Base-by-base conservation (phyloP, 164 flowering plant genomes). In the Nelumbo lutea region DNA sequence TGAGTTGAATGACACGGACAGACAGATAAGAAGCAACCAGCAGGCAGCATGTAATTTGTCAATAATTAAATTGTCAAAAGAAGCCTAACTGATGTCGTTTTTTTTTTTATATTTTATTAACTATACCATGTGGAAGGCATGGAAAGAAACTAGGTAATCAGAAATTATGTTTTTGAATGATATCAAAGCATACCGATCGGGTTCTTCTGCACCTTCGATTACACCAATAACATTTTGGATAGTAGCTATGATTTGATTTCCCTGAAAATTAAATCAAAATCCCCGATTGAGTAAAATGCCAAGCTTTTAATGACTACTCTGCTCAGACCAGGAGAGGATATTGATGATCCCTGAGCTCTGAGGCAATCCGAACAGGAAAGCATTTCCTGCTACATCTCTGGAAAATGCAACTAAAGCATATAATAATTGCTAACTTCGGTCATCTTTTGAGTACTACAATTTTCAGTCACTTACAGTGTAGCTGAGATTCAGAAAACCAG, bases 181-280 rank as follows among this genome's bases (percentile, higher is more conserved):
- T 6, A 62, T 40, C 1, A 39, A 52, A 71, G 52, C 77, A 53
- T 80, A 87, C 92, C 93, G 61, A 57, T 90, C 96, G 48, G 96
- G 93, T 75, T 90, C 96, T 77, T 84, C 89, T 57, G 62, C 76
- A 69, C 96, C 96, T 80, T 83, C 79, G 61, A 90, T 88, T 9
- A 84, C 77, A 59, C 80, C 96, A 72, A 90, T 79, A 6, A 90
- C 96, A 78, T 88, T 88, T 63, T 86, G 79, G 65, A 88, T 88
- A 48, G 78, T 82, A 46, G 74, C 76, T 60, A 86, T 81, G 56
- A 67, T 75, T 67, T 85, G 75, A 58, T 77, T 72, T 42, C 88
- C 96, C 93, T 87, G 85, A 55, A 83, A 69, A 59, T 5, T 6
- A 27, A 69, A 59, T 38, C 6, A 65, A 67, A 61, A 3, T n/a